phyloP scores from a whole-genome alignment of 2,329 filamentous ascomycete genomes.

The Tolypocladium inflatum region DNA sequence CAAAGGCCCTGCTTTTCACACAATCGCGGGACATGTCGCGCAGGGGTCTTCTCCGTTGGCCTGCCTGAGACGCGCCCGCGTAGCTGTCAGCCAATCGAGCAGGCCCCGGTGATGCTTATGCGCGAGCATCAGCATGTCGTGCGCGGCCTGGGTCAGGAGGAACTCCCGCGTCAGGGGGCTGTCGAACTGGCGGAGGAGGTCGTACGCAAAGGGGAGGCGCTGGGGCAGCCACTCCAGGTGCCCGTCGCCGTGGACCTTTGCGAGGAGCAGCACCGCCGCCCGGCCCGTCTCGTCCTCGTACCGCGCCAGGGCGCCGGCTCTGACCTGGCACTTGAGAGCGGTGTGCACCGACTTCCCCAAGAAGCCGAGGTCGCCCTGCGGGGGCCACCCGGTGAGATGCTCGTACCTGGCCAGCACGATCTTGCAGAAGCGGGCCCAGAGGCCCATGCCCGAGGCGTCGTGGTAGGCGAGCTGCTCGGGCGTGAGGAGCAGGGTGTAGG shows the following conservation, averaged over 20 bases:
- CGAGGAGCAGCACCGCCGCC: conserved; percentile 1
- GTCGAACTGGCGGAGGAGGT: not conserved
- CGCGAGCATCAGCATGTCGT: too few relatives aligned
- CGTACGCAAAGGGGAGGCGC: not conserved
- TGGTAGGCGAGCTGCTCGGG: conserved; percentile 10
- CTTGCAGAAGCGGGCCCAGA: conserved; percentile 17
- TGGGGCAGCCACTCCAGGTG: not conserved
- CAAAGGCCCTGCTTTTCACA: too few relatives aligned
- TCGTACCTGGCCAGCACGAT: conserved; percentile 1
- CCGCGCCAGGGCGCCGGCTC: not conserved
- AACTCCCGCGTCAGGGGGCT: not conserved
- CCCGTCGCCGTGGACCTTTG: not conserved
- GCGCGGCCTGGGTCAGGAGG: not conserved
- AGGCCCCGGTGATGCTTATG: too few relatives aligned
- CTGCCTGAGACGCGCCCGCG: too few relatives aligned
- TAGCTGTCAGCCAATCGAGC: too few relatives aligned
- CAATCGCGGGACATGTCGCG: too few relatives aligned
- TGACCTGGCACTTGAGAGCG: not conserved
- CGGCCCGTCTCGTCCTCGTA: conserved; percentile 2
- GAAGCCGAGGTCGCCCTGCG: not conserved
- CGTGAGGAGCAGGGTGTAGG: conserved; percentile 13
- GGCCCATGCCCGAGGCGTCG: conserved; percentile 8
- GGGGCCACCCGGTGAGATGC: not conserved
- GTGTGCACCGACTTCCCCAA: not conserved
- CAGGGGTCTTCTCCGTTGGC: too few relatives aligned